Conservation (phyloP, 1,284 basidiomycete genomes). For the Cerrena zonata region DNA sequence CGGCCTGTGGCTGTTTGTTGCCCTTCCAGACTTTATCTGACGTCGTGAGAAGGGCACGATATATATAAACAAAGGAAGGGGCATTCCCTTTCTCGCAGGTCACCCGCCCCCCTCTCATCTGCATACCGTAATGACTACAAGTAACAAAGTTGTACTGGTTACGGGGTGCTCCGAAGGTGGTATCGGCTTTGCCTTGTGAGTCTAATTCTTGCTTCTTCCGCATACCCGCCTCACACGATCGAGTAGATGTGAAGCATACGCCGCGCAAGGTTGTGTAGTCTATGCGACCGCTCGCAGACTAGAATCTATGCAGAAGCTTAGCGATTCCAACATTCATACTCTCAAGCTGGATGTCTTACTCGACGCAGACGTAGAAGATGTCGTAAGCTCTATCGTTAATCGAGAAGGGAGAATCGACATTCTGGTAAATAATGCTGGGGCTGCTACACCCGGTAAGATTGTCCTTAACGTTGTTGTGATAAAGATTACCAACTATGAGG, state of each 20-base stretch:
- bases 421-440: conserved; percentile 29
- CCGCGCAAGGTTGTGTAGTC: conserved; percentile 30
- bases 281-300: conserved; percentile 34
- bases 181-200: conserved; percentile 62
- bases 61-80: too few relatives aligned
- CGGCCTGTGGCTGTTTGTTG: too few relatives aligned
- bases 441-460: conserved; percentile 20
- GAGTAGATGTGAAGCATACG: conserved; percentile 30
- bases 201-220: conserved; percentile 14
- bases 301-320: conserved; percentile 29
- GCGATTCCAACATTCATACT: conserved; percentile 20
- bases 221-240: not conserved
- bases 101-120: too few relatives aligned
- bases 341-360: conserved; percentile 27
- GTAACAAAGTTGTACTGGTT: conserved; percentile 55
- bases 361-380: conserved; percentile 21
- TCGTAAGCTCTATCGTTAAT: conserved; percentile 22
- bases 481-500: too few relatives aligned
- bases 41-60: too few relatives aligned
- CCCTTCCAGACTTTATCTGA: too few relatives aligned
- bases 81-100: too few relatives aligned
- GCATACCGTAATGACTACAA: too few relatives aligned
- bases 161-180: conserved; percentile 69
- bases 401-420: conserved; percentile 23
- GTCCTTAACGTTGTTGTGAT: too few relatives aligned